phyloP scores from a whole-genome alignment of 306 rosid species.

The Lathyrus tuberosus region DNA sequence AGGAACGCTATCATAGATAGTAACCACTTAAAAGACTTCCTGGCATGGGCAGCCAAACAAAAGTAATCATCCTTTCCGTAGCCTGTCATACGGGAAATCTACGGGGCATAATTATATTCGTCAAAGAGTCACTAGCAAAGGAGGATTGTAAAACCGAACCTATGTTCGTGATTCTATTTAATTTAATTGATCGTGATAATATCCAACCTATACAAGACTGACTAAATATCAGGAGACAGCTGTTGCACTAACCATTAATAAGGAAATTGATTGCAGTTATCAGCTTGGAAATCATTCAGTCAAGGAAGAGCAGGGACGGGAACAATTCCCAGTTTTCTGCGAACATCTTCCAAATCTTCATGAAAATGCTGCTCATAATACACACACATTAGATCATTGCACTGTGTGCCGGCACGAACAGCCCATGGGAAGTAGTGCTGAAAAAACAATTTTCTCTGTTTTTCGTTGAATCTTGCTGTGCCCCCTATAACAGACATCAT shows the following conservation, averaged over 20 bases:
- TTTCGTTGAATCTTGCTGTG: conserved; percentile 68
- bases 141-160: background rate
- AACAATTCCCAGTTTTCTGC: conserved; percentile 75
- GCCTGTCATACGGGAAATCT: too few relatives aligned
- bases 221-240: conserved; percentile 3
- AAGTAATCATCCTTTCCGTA: too few relatives aligned
- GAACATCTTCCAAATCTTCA: conserved; percentile 78
- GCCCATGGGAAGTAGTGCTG: conserved; percentile 95
- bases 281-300: conserved; percentile 28
- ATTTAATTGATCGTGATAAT: background rate
- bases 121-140: background rate
- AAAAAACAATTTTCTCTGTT: conserved; percentile 79
- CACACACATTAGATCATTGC: conserved; percentile 85
- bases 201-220: conserved; percentile 10
- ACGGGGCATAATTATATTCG: too few relatives aligned
- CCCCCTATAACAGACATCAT: conserved; percentile 75
- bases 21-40: too few relatives aligned
- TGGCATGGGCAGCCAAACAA: too few relatives aligned
- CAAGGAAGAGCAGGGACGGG: conserved; percentile 63
- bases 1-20: background rate
- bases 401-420: conserved; percentile 68
- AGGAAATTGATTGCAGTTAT: background rate
- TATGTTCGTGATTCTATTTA: background rate
- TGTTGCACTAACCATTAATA: background rate
- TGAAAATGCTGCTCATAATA: conserved; percentile 84